Percentiles rank a stretch among this genome's conserved stretches.
phyloP scores from a whole-genome alignment of 495 filamentous ascomycete genomes.

The Aspergillus nanangensis region DNA sequence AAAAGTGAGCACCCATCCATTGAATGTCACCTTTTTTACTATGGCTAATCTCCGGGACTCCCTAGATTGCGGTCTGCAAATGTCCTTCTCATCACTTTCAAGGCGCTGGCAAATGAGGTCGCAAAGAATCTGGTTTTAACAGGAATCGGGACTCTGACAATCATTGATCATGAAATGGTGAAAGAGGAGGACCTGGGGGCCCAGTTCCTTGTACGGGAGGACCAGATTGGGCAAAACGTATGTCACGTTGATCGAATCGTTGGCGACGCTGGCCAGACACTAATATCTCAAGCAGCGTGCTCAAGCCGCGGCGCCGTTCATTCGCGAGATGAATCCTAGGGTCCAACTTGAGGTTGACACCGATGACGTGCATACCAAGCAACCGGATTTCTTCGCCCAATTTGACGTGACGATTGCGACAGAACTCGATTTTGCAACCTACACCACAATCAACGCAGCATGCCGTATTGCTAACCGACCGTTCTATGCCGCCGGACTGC shows the following conservation, averaged over 20 bases:
- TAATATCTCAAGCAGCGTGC: constrained; percentile 55
- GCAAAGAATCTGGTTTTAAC: constrained; percentile 97
- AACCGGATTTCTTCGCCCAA: constrained; percentile 63
- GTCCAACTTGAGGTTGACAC: constrained; percentile 72
- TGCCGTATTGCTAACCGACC: constrained; percentile 68
- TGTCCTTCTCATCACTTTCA: constrained; percentile 83
- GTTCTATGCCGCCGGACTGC: constrained; percentile 84
- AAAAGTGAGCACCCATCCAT: constrained; percentile 45
- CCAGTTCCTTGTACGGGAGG: constrained; percentile 80
- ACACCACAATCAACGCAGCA: constrained; percentile 75
- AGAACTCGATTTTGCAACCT: constrained; percentile 67
- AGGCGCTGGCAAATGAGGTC: constrained; percentile 88
- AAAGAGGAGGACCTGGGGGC: constrained; percentile 78
- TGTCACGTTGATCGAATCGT: too few species aligned
- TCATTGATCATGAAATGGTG: constrained; percentile 76
- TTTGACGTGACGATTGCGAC: constrained; percentile 93
- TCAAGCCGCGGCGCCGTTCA: constrained; percentile 69
- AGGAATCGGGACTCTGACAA: constrained; percentile 86
- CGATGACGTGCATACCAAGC: constrained; percentile 55
- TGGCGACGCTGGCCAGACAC: too few species aligned
- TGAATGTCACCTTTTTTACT: not conserved
- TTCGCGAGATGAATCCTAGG: constrained; percentile 85
- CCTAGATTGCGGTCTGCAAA: constrained; percentile 79
- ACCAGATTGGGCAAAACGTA: constrained; percentile 73
- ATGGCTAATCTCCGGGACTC: constrained; percentile 12